Evolutionary conservation across 495 filamentous ascomycete genomes (phyloP), one percentile per base, ranked within the genome.

Genomic region (Aspergillus diversus): DNA sequence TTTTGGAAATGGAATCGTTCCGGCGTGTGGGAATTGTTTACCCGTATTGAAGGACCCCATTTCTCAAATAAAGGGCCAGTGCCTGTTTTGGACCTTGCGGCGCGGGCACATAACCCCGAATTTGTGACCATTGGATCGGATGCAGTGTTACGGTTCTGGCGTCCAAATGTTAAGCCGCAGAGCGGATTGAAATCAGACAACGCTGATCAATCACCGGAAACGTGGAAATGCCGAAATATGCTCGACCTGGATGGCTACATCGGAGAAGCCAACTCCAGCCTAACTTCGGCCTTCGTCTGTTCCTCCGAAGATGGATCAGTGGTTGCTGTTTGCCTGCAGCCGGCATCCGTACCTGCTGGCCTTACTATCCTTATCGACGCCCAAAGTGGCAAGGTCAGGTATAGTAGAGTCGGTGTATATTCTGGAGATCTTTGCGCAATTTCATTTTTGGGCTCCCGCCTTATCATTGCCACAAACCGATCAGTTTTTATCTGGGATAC

Each of bases 271-370:
- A 74, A 76, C 21, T 74, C 76, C 72, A 78, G 52, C 56, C 32
- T 75, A 48, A 61, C 56, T 34, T 59, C 68, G 57, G 70, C 77
- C 47, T 70, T 72, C 42, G 72, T 97, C 49, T 78, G 87, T 16
- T 96, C 90, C 72, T 96, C 94, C 2, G 83, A 89, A 58, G 95
- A 99, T 73, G 93, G 92, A 2, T 97, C 96, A 5, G 82, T 91
- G 3, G 80, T 98, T 33, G 95, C 92, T 34, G 88, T 77, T 55
- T 82, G 71, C 60, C 77, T 63, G 78, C 70, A 72, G 33, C 70
- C 75, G 4, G 49, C 70, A 34, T 65, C 61, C 16, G 47, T 63
- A 32, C 69, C 66, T 47, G 57, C 70, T 17, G 72, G 74, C 6
- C 48, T 74, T 43, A 64, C 73, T 21, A 59, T 79, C 12, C 63